Percentiles rank a stretch among this genome's conserved stretches.
These are phyloP conservation scores for Aspergillus ostianus DNA, from an alignment of 495 filamentous ascomycete species.

Conservation along the genomic window DNA sequence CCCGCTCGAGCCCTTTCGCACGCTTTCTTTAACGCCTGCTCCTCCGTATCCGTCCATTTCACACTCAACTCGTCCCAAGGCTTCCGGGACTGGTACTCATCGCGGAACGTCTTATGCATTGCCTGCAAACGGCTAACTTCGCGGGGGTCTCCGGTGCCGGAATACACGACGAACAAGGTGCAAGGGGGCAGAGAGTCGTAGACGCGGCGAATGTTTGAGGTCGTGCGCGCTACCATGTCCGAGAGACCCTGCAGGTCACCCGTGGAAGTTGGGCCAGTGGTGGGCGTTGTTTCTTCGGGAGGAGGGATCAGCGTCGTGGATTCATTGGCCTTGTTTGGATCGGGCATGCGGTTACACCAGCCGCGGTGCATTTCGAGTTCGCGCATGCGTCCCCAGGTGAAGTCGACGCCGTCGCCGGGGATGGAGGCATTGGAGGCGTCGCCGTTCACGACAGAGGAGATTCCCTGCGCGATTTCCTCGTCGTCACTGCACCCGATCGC, in stretches of 20 bases:
- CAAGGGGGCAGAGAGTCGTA: conserved; percentile 76
- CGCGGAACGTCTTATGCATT: conserved; percentile 69
- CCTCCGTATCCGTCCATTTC: conserved; percentile 88
- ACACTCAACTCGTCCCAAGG: conserved; percentile 88
- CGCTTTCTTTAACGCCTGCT: conserved; percentile 72
- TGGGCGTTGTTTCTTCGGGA: conserved; percentile 25
- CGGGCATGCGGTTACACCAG: conserved; percentile 69
- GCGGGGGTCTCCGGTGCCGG: conserved; percentile 82
- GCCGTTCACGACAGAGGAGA: conserved; percentile 67
- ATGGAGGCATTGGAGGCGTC: conserved; percentile 61
- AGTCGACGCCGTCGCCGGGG: conserved; percentile 72
- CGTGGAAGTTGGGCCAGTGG: conserved; percentile 12
- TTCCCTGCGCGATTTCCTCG: conserved; percentile 66
- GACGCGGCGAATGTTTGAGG: conserved; percentile 62
- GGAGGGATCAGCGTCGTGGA: conserved; percentile 43
- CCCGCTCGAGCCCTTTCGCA: conserved; percentile 69
- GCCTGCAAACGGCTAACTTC: conserved; percentile 70
- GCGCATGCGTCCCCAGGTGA: conserved; percentile 84
- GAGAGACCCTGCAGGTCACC: conserved; percentile 31
- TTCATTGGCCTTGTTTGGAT: conserved; percentile 48
- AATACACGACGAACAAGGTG: conserved; percentile 85
- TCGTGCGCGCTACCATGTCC: conserved; percentile 46
- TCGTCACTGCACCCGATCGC: conserved; percentile 74
- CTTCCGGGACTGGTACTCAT: conserved; percentile 68
- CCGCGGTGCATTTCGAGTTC: conserved; percentile 78